Evolutionary conservation across 2,329 filamentous ascomycete genomes (phyloP), one percentile per base, ranked within the genome.

Genomic region (Gyromitra esculenta): DNA sequence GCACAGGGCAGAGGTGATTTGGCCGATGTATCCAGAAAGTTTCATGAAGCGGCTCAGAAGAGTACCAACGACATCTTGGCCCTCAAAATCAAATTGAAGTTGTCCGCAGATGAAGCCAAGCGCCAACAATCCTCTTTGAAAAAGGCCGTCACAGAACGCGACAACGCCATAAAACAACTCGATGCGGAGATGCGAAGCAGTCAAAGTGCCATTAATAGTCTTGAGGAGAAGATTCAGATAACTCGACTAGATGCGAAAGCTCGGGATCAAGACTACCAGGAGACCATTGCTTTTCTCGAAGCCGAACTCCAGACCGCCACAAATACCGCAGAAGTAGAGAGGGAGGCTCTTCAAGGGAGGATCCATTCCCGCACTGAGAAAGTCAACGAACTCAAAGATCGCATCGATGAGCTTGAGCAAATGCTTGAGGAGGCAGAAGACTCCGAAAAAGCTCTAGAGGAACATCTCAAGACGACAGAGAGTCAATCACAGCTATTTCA

Each of bases 401-500:
- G 45, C 3, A 64, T 70, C 25, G 50, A 39, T 7, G 50, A 74
- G 3, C 65, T 74, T 11, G 41, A 76, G 21, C 54, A 37, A 52
- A 39, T 45, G 18, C 57, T 79, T 25, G 41, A 68, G 11, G 71
- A 75, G 2, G 54, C 52, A 15, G 62, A 79, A 35, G 71, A 64
- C n/a, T 67, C 50, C 2, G 54, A 72, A 48, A 60, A 21, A 8
- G 48, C 13, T 4, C 54, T 79, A 6, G 64, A 75, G n/a, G 77
- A 77, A 13, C 63, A 63, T 5, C 70, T 78, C 62, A 68, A 75
- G 43, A 39, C 67, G 48, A 31, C 68, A 1, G 66, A 77, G 21
- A 70, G 71, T 31, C 75, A 78, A 48, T 69, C 66, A 15, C 77
- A 79, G 50, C 56, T 78, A 5, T 75, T 68, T 70, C 45, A 67